A percentile compares a stretch with the other conserved stretches of the same genome.
These are phyloP conservation scores for Orychophragmus violaceus DNA, from an alignment of 345 rosid species.

Conservation along the genomic window DNA sequence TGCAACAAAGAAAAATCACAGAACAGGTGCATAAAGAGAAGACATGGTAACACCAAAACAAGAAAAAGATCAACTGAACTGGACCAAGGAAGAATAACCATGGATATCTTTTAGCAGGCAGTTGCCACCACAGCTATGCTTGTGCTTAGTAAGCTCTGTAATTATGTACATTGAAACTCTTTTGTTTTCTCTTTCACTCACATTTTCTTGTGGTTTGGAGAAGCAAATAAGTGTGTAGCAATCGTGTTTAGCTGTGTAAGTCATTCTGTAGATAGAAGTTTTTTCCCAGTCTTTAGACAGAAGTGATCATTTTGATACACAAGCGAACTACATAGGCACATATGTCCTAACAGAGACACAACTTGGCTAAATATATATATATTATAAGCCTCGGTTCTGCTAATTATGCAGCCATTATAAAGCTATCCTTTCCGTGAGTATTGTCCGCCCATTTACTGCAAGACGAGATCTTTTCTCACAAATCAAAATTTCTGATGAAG, in stretches of 20 bases:
- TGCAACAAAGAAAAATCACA: slow-evolving; percentile 35
- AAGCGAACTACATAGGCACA: slow-evolving; percentile 21
- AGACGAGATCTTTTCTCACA: too few species aligned
- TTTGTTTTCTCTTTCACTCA: slow-evolving; percentile 1
- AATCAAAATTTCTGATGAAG: too few species aligned
- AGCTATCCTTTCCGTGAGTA: too few species aligned
- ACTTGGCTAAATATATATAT: neutral
- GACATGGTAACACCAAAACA: neutral
- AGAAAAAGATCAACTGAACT: neutral
- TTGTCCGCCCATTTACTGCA: too few species aligned
- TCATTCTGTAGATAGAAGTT: slow-evolving; percentile 10
- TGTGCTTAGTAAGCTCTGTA: slow-evolving; percentile 19
- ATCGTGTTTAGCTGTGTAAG: slow-evolving; percentile 12
- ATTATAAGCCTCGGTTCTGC: neutral
- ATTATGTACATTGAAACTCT: neutral
- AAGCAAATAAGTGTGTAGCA: slow-evolving; percentile 8
- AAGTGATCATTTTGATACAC: slow-evolving; percentile 3
- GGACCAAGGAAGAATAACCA: neutral
- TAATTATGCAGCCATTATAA: neutral
- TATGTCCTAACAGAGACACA: slow-evolving; percentile 26
- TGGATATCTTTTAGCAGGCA: neutral
- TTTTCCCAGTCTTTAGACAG: neutral
- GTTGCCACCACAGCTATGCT: neutral
- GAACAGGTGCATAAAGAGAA: slow-evolving; percentile 14
- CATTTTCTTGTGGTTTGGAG: neutral